These are phyloP conservation scores for Stephania japonica DNA, from an alignment of 164 flowering plant genomes.

Conservation along the genomic window DNA sequence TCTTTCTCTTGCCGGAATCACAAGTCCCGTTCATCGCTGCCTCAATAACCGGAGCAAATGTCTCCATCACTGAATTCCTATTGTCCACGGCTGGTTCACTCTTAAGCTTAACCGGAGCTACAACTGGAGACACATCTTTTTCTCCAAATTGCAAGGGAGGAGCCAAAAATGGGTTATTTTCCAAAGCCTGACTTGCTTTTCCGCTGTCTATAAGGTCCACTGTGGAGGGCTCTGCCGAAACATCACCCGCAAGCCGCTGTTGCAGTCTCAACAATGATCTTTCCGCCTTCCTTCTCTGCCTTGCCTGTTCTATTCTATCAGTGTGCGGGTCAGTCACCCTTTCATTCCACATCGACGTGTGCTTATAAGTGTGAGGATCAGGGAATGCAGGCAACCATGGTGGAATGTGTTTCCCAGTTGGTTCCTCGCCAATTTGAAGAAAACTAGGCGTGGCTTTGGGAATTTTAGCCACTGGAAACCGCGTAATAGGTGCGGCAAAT, in stretches of 20 bases:
- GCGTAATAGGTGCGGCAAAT: slow-evolving; percentile 62
- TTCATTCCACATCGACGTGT: slow-evolving; percentile 75
- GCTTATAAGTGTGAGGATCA: slow-evolving; percentile 78
- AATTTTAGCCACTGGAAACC: slow-evolving; percentile 52
- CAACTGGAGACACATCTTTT: slow-evolving; percentile 37
- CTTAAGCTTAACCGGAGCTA: slow-evolving; percentile 28
- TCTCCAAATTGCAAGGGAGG: slow-evolving; percentile 46
- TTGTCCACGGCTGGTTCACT: slow-evolving; percentile 23
- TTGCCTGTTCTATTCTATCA: slow-evolving; percentile 73
- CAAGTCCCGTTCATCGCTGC: slow-evolving; percentile 39
- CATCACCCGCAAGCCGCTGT: slow-evolving; percentile 56
- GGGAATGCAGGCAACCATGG: slow-evolving; percentile 94
- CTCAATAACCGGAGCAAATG: slow-evolving; percentile 83
- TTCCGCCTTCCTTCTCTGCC: slow-evolving; percentile 88
- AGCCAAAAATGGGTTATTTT: slow-evolving; percentile 44
- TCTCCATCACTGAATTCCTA: slow-evolving; percentile 45
- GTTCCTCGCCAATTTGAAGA: slow-evolving; percentile 55
- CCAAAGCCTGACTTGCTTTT: slow-evolving; percentile 18
- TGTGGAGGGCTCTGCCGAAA: slow-evolving; percentile 21
- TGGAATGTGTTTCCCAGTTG: slow-evolving; percentile 62
- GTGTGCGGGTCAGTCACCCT: slow-evolving; percentile 62
- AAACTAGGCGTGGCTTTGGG: slow-evolving; percentile 53
- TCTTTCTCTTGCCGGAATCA: slow-evolving; percentile 35
- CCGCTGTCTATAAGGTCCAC: slow-evolving; percentile 13
- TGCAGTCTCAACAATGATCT: slow-evolving; percentile 83